These are phyloP conservation scores for Dryas alaskensis DNA, from an alignment of 306 rosid species.

Conservation along the genomic window DNA sequence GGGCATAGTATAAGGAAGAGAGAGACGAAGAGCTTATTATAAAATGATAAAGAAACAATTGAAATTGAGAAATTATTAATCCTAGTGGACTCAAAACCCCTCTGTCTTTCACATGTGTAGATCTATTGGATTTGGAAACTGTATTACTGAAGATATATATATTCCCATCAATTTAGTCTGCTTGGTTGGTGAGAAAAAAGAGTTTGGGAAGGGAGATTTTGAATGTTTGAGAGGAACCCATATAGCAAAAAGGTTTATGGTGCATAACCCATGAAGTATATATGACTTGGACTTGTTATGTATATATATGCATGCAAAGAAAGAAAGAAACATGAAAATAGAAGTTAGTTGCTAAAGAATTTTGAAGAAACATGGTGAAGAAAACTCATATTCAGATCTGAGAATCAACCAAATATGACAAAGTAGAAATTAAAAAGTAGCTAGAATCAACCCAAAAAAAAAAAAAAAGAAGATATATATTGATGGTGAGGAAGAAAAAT, in stretches of 20 bases:
- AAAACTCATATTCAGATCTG: slow-evolving; percentile 11
- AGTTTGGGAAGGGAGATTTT: background rate
- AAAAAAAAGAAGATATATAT: background rate
- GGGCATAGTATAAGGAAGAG: slow-evolving; percentile 14
- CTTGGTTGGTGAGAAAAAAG: slow-evolving; percentile 31
- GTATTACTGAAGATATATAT: background rate
- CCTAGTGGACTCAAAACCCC: slow-evolving; percentile 21
- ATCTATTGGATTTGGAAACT: slow-evolving; percentile 25
- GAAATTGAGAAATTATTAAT: background rate
- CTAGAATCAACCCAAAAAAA: background rate
- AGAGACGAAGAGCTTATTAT: background rate
- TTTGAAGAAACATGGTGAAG: background rate
- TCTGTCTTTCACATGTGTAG: slow-evolving; percentile 37
- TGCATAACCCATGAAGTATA: background rate
- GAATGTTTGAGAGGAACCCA: slow-evolving; percentile 1
- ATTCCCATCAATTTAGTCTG: background rate
- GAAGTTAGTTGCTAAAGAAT: background rate
- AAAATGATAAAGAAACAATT: background rate
- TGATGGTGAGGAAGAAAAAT: background rate
- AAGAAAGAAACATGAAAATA: background rate
- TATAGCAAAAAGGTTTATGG: background rate
- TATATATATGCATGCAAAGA: slow-evolving; percentile 7
- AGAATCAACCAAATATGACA: background rate
- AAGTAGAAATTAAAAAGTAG: background rate
- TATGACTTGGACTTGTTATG: background rate